Evolutionary conservation across 2,329 filamentous ascomycete species (phyloP), one percentile per base, ranked within the genome.

Genomic region (Cladosporium sp.): DNA sequence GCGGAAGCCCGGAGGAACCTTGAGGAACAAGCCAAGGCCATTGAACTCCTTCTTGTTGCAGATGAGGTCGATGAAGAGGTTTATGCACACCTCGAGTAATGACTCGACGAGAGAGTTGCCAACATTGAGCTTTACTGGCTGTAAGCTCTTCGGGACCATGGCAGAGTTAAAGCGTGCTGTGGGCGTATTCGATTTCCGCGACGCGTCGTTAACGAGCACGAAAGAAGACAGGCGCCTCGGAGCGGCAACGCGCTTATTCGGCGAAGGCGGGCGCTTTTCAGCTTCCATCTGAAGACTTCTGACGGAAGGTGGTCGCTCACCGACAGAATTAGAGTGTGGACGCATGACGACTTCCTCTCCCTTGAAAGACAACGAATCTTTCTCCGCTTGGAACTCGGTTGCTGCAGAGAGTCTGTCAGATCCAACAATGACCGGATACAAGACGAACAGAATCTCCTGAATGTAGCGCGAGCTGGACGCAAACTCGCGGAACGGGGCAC

Each of bases 341-440:
- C 91, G 88, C 67, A 96, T 91, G 28, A 93, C 90, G 1, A 97
- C 90, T 77, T 94, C 92, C 54, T 90, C 88, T 1, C 92, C 92
- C 71, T 95, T 92, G 71, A 97, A 96, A 0, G 88, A 94, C 66
- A 97, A 84, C 1, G 88, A 86, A 12, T 91, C 91, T 70, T 93
- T 90, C 71, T 90, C 86, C 18, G 92, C 93, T 72, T 92, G 88
- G n/a, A 98, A 80, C 77, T 99, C 95, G 0, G 89, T 91, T 72
- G 95, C 91, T 0, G 95, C 89, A 64, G 87, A 90, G 47, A 97
- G 89, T 26, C 89, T 85, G 78, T 97, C 92, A 14, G 92, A 89
- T 71, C 92, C 94, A 30, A 97, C 93, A 59, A 97, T 86, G 21
- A 95, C 87, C 1, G 95, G 93, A 75, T 95, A 99, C 2, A 98